Evolutionary conservation across 192 early-diverging fungal genomes (phyloP), one percentile per base, ranked within the genome.

Genomic region (Linnemannia exigua): DNA sequence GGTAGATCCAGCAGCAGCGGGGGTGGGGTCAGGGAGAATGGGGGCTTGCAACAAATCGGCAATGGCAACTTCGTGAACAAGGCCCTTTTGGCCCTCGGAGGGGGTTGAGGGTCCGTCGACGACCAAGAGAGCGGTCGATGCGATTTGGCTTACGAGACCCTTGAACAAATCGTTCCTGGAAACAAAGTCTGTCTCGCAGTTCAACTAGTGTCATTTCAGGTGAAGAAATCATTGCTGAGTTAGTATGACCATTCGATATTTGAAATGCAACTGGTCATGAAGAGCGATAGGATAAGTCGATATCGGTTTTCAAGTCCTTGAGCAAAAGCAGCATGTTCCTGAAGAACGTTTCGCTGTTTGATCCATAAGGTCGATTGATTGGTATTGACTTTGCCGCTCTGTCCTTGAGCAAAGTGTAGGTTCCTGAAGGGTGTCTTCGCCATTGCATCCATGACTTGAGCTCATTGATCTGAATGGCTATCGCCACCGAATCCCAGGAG

Each of bases 161-260:
- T 93, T 91, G 90, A 98, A 98, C 67, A 94, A 84, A 36, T 85
- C 87, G 80, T 95, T 96, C 74, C 95, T 92, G 11, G 96, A 96
- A 8, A 99, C 98, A 92, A 99, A 99, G 85, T 99, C 98, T 0
- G 98, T 98, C 87, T 99, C 98, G 76, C 95, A 97, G 88, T 96
- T 97, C 31, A 97, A 76, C 92, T 97, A 91, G 11, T 90, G 74
- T 20, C 88, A 85, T 1, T 71, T 71, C 15, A 70, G 37, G 16
- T 6, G 35, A 47, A 9, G 12, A 22, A 3, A 5, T 54, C 25
- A 12, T n/a, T n/a, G n/a, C n/a, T n/a, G n/a, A 63, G 58, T 63
- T 33, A 63, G 58, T 63, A 63, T 31, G 41, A 9, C 9, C 41
- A 44, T 44, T 44, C 3, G 9, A 44, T 44, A 3, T 44, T 44